Base-by-base conservation (phyloP, 2,329 filamentous ascomycete genomes). In the Hypoxylon sp. region DNA sequence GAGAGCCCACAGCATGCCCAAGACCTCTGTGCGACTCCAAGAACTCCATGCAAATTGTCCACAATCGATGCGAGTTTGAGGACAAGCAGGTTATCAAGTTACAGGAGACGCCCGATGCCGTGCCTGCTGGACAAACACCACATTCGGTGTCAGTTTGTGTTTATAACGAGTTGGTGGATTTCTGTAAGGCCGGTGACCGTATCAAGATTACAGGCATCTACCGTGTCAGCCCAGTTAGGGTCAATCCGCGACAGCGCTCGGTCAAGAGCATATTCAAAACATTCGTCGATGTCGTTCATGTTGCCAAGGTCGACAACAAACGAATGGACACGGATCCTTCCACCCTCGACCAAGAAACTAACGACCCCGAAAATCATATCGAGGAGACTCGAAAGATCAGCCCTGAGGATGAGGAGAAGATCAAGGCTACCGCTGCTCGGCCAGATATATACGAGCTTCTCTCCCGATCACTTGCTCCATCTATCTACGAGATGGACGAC, bases 21-120 rank as follows among this genome's bases (percentile, higher is more conserved):
- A 91, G 96, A 58, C 84, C 87, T 23, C 88, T 91, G 59, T 99
- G 96, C 81, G 85, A 88, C 52, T 90, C 91, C 58, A 91, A 90
- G 77, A 98, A 99, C 81, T 97, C 95, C 1, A 98, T 99, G 95
- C 93, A 97, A 76, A 96, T 99, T 71, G 87, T 98, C 19, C 96
- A 99, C 83, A 99, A 99, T 79, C 90, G 96, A 65, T 98, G 94
- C 72, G 87, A 88, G 7, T 99, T 99, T 75, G 91, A 94, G 59
- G 96, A 99, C 78, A 99, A 99, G 83, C 96, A 99, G 78, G 93
- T 99, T 64, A 97, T 99, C 81, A 99, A 99, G 79, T 85, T 99
- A 41, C 96, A 99, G 80, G 96, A 99, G 80, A 99, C 96, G 0
- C 96, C 96, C 0, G 96, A 99, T 78, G 93, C 89, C 37, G 91